phyloP scores from a whole-genome alignment of 2,329 filamentous ascomycete species.

The Diaporthe capsici region DNA sequence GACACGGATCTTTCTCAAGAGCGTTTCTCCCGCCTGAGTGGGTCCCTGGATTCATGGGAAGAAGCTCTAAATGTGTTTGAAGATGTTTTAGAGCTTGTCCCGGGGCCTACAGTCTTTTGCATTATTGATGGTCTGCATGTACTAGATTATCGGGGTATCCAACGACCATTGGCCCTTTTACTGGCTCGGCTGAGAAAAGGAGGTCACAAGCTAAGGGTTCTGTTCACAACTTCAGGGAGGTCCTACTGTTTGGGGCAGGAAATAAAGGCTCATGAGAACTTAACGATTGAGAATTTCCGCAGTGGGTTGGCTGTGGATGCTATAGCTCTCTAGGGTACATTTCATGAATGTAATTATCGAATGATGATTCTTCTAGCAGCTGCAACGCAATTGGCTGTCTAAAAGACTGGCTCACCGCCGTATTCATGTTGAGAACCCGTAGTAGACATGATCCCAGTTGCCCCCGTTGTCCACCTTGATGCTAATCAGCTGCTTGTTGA shows the following conservation, averaged over 20 bases:
- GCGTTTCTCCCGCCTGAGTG: slow-evolving; percentile 2
- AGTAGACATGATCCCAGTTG: neutral
- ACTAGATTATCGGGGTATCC: slow-evolving; percentile 8
- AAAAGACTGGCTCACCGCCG: rapidly evolving
- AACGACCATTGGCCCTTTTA: neutral
- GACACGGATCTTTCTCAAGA: neutral
- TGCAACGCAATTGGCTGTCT: too few species aligned
- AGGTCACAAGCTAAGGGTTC: neutral
- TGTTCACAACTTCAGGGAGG: slow-evolving; percentile 21
- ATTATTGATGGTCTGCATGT: slow-evolving; percentile 30
- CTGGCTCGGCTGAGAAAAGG: neutral
- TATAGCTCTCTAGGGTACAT: too few species aligned
- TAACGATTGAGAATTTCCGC: neutral
- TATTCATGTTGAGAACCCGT: slow-evolving; percentile 1
- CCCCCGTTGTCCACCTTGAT: slow-evolving; percentile 2
- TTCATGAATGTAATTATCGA: too few species aligned
- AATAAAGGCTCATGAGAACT: neutral
- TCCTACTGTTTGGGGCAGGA: slow-evolving; percentile 37
- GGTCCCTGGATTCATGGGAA: slow-evolving; percentile 2
- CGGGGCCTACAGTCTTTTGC: neutral
- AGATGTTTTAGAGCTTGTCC: neutral
- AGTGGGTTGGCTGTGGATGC: neutral
- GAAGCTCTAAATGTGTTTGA: slow-evolving; percentile 5
- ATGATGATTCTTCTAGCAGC: too few species aligned
- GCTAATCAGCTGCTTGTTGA: slow-evolving; percentile 13